A percentile compares a stretch with the other conserved stretches of the same genome.
phyloP scores from a whole-genome alignment of 2,329 filamentous ascomycete genomes.

The Chrysosporium queenslandicum region DNA sequence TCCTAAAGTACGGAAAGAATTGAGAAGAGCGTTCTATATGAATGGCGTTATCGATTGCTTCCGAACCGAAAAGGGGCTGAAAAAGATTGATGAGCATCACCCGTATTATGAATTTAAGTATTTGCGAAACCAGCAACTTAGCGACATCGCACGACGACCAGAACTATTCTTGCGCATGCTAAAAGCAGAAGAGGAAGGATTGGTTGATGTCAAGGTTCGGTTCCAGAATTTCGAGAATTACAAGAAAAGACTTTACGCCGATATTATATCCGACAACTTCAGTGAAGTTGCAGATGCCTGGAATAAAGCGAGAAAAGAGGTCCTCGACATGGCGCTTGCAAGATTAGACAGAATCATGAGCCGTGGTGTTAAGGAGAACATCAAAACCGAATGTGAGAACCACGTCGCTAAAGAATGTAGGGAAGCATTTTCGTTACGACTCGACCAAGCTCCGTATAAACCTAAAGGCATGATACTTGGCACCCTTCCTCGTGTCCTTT shows the following conservation, averaged over 20 bases:
- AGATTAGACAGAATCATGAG: slow-evolving; percentile 77
- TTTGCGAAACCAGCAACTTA: slow-evolving; percentile 75
- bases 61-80: slow-evolving; percentile 86
- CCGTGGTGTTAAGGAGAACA: slow-evolving; percentile 86
- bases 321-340: slow-evolving; percentile 67
- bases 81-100: slow-evolving; percentile 87
- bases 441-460: slow-evolving; percentile 94
- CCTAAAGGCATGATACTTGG: slow-evolving; percentile 86
- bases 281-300: slow-evolving; percentile 91
- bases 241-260: slow-evolving; percentile 62
- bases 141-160: slow-evolving; percentile 68
- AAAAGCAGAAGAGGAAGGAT: slow-evolving; percentile 86
- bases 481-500: slow-evolving; percentile 74
- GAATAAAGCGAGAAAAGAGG: slow-evolving; percentile 78
- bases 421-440: slow-evolving; percentile 75
- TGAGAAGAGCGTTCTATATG: slow-evolving; percentile 73
- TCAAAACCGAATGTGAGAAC: slow-evolving; percentile 89
- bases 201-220: slow-evolving; percentile 73
- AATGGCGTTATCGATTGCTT: slow-evolving; percentile 76
- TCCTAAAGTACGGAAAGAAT: slow-evolving; percentile 78
- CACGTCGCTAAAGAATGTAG: slow-evolving; percentile 79
- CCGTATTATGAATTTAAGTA: slow-evolving; percentile 99
- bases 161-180: slow-evolving; percentile 95
- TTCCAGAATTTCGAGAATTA: slow-evolving; percentile 69
- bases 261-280: slow-evolving; percentile 90